Percentiles rank a stretch among this genome's conserved stretches.
These are phyloP conservation scores for Leishmania martiniquensis DNA, from an alignment of 208 protist genomes.

Conservation along the genomic window DNA sequence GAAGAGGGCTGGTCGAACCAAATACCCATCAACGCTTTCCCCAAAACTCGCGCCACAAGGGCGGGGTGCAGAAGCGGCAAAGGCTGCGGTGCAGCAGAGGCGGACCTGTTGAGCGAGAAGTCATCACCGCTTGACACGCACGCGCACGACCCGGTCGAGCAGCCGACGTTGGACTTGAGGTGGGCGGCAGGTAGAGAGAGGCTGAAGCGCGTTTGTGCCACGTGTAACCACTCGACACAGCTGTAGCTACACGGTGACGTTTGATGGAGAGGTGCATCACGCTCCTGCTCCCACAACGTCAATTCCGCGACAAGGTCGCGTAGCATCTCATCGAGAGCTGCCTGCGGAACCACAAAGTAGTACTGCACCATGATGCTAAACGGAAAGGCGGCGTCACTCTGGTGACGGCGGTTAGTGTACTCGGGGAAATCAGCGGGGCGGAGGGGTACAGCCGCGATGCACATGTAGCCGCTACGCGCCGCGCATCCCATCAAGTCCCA, in stretches of 20 bases:
- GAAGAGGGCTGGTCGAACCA: background rate
- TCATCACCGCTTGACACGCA: background rate
- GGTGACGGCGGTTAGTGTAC: conserved; percentile 54
- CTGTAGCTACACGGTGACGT: conserved; percentile 2
- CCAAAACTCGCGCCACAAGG: conserved; percentile 11
- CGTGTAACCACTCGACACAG: conserved; percentile 15
- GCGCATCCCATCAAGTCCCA: conserved; percentile 51
- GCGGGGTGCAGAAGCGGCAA: conserved; percentile 39
- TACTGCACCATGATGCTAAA: conserved; percentile 64
- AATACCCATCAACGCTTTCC: background rate
- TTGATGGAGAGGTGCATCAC: background rate
- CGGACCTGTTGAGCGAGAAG: background rate
- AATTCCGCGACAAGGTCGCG: conserved; percentile 16
- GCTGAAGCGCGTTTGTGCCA: background rate
- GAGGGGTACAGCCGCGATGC: conserved; percentile 52
- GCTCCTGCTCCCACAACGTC: conserved; percentile 2
- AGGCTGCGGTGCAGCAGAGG: background rate
- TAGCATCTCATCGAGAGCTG: conserved; percentile 6
- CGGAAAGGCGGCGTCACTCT: conserved; percentile 60
- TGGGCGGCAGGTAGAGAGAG: too few relatives aligned
- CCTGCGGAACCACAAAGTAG: conserved; percentile 40
- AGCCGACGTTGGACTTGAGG: background rate
- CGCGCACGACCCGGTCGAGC: background rate
- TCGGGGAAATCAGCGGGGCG: conserved; percentile 40
- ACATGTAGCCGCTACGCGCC: conserved; percentile 43